Percentiles rank a stretch among this genome's conserved stretches.
These are phyloP conservation scores for Schwanniomyces yamadae DNA, from an alignment of 805 yeast genomes.

Conservation along the genomic window DNA sequence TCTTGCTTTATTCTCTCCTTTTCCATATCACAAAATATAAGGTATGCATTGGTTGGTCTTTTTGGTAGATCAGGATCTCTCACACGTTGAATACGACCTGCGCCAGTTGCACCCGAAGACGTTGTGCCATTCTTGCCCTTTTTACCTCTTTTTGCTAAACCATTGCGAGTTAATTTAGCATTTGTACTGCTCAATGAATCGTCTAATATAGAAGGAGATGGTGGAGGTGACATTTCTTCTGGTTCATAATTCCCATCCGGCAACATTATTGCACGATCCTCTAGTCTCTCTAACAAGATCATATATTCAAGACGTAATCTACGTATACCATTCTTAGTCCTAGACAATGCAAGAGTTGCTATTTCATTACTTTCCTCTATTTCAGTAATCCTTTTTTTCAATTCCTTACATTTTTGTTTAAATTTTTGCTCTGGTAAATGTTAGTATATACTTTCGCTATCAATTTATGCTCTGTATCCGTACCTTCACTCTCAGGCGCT, in stretches of 20 bases:
- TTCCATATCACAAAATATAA: conserved; percentile 82
- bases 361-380: conserved; percentile 77
- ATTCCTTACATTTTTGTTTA: conserved; percentile 67
- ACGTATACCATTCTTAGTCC: conserved; percentile 73
- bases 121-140: conserved; percentile 14
- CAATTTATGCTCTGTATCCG: conserved; percentile 12
- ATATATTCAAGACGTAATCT: conserved; percentile 82
- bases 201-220: conserved; percentile 36
- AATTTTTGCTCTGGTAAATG: conserved; percentile 36
- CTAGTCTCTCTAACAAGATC: conserved; percentile 75
- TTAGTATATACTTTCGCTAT: conserved; percentile 4
- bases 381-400: conserved; percentile 65
- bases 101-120: conserved; percentile 23
- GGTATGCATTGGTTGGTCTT: conserved; percentile 86
- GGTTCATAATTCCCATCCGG: conserved; percentile 23
- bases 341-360: conserved; percentile 69
- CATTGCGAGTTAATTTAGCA: conserved; percentile 18
- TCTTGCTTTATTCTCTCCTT: conserved; percentile 67
- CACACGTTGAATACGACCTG: conserved; percentile 33
- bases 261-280: conserved; percentile 45
- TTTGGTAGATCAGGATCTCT: conserved; percentile 87
- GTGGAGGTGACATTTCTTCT: conserved; percentile 42
- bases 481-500: conserved; percentile 43
- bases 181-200: conserved; percentile 25
- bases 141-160: conserved; percentile 18